Base-by-base conservation (phyloP, 768 basidiomycete genomes). In the Lactarius akahatsu region DNA sequence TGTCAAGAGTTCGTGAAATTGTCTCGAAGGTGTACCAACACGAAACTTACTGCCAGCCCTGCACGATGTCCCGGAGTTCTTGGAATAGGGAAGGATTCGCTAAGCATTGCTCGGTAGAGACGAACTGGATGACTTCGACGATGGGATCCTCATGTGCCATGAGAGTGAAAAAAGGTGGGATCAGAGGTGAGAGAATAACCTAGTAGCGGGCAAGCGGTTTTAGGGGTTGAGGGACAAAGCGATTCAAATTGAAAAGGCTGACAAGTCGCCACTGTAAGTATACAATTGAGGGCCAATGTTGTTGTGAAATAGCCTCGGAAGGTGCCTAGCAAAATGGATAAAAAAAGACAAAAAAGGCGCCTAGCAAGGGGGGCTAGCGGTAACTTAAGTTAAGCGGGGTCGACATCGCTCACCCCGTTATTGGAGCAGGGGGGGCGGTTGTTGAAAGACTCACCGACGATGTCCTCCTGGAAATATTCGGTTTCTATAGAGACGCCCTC, bases 21-120 rank as follows among this genome's bases (percentile, higher is more conserved):
- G 13, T 23, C 23, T 50, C 47, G 23, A 13, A 15, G 36, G 36
- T 36, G 10, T 36, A 11, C 11, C 11, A 11, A 4, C n/a, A 15
- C 23, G 23, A 23, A 18, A 41, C 65, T 62, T 43, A 66, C 65
- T 62, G 36, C 65, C 65, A 66, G 13, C 16, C 9, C 23, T 66
- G 45, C 15, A 30, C 57, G 11, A 50, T 43, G 1, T 62, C 20
- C 8, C 57, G 65, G 23, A 62, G 10, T 6, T 61, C 47, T 1
- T 23, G 34, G 61, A 66, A 66, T 16, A 56, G 43, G 28, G 61
- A 62, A 1, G 61, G 61, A n/a, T 66, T 47, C 0, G 47, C 38
- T 28, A 34, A 3, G 38, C 61, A 66, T 30, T 40, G 30, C 9
- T 58, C 8, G 38, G 20, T 62, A 9, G 56, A 45, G 43, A 10